Base-by-base conservation (phyloP, 495 filamentous ascomycete species). In the Xylaria bambusicola region DNA sequence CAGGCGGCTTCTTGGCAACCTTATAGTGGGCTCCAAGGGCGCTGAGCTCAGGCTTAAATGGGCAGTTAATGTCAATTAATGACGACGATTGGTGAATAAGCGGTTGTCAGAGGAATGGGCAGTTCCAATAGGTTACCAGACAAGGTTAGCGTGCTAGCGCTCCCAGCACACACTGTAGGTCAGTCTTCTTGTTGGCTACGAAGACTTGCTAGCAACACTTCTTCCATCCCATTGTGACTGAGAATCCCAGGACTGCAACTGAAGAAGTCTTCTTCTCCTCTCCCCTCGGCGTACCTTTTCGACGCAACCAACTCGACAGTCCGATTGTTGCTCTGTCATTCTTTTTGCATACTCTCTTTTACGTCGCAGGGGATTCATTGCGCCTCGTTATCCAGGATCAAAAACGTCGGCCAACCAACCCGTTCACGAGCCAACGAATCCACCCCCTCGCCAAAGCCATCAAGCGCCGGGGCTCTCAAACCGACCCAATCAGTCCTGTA, bases 381-480 rank as follows among this genome's bases (percentile, higher is more conserved):
- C 35, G 36, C 56, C 4, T 41, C 21, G 13, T 47, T 38, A 49
- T 47, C 41, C 29, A 15, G 3, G 13, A 29, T 49, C 29, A 36
- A 17, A 12, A 59, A 18, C 18, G 52, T 48, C 20, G 36, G 36
- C 56, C 56, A 50, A 42, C 56, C 56, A 44, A n/a, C 44, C 21
- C 15, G 38, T 60, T 60, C 57, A 46, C 57, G 41, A 51, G 29
- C 57, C 48, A 53, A 44, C 57, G 31, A 52, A 52, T 52, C 56
- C 24, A 31, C 44, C 27, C 47, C 52, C 62, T 67, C 66, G 63
- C 67, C 71, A 53, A 67, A 63, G 67, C 64, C 64, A 66, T 42
- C 71, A 75, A 73, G 69, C 74, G 74, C 74, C 72, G 50, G 61
- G 61, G 53, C 71, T 62, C 27, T 56, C 56, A 62, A 62, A 23